A percentile compares a stretch with the other conserved stretches of the same genome.
These are phyloP conservation scores for Sarocladiaceae sp. DNA, from an alignment of 2,329 filamentous ascomycete genomes.

Conservation along the genomic window DNA sequence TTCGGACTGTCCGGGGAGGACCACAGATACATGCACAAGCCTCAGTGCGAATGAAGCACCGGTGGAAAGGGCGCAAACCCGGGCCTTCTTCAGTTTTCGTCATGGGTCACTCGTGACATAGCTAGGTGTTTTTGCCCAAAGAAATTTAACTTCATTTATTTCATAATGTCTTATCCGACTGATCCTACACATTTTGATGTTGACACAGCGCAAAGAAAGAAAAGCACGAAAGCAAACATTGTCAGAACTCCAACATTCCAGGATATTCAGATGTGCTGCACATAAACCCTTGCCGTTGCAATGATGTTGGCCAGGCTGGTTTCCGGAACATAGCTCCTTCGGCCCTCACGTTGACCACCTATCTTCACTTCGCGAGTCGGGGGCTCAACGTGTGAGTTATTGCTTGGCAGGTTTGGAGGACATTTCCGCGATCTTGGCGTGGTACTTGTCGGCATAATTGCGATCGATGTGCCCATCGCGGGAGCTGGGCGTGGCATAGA, in stretches of 20 bases:
- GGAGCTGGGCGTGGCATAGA: slow-evolving; percentile 61
- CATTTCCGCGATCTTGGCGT: slow-evolving; percentile 55
- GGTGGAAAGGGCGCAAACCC: background rate
- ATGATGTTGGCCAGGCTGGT: too few relatives aligned
- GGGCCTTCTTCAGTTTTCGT: background rate
- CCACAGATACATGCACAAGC: too few relatives aligned
- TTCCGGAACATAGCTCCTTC: too few relatives aligned
- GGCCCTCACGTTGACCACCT: too few relatives aligned
- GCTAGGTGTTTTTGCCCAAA: background rate
- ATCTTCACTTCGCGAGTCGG: too few relatives aligned
- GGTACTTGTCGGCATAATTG: slow-evolving; percentile 56
- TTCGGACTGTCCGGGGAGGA: background rate
- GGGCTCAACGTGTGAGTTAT: too few relatives aligned
- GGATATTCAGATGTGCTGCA: background rate
- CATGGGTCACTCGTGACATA: background rate
- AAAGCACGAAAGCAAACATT: too few relatives aligned
- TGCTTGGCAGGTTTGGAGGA: too few relatives aligned
- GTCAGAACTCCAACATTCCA: background rate
- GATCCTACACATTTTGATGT: slow-evolving; percentile 8
- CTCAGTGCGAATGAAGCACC: too few relatives aligned
- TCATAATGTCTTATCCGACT: background rate
- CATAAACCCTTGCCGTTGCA: background rate
- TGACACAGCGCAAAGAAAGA: background rate
- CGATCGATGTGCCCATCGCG: slow-evolving; percentile 61
- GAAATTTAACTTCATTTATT: slow-evolving; percentile 12